Evolutionary conservation across 2,329 filamentous ascomycete genomes (phyloP).

Genomic region (Berkeleyomyces rouxiae): DNA sequence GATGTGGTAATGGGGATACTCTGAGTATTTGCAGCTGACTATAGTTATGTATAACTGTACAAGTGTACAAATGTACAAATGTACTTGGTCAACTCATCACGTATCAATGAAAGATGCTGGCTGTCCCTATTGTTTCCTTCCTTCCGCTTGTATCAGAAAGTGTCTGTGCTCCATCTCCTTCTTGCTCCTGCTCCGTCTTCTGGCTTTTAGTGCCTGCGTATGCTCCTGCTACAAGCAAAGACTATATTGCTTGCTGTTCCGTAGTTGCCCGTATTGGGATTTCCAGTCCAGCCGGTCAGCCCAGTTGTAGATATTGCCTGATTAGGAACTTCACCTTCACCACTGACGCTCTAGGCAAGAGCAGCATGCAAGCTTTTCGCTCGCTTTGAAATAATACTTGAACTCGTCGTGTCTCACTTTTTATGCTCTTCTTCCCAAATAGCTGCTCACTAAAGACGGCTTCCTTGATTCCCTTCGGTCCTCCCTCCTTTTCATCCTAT

Average conservation of each 20-base stretch:
- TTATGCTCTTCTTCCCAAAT: background rate
- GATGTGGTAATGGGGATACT: no score
- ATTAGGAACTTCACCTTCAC: background rate
- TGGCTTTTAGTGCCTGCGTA: background rate
- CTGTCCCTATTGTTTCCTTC: background rate
- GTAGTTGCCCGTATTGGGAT: background rate
- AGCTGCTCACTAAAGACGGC: no score
- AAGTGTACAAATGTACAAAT: background rate
- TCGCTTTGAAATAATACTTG: no score
- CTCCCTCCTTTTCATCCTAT: background rate
- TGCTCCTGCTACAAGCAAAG: background rate
- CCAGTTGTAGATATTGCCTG: background rate
- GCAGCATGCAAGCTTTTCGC: background rate
- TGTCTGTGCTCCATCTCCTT: background rate
- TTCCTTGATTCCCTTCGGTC: background rate
- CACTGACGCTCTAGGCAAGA: background rate
- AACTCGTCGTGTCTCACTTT: background rate
- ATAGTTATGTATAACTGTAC: background rate
- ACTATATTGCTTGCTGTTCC: no score
- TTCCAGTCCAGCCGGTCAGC: background rate
- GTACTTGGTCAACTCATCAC: background rate
- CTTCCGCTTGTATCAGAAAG: conserved; percentile 1
- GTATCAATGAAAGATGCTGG: no score
- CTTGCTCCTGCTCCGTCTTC: background rate
- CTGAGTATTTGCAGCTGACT: no score